Conservation (phyloP, 257 asterid genomes). For the Linderniella brevidens region DNA sequence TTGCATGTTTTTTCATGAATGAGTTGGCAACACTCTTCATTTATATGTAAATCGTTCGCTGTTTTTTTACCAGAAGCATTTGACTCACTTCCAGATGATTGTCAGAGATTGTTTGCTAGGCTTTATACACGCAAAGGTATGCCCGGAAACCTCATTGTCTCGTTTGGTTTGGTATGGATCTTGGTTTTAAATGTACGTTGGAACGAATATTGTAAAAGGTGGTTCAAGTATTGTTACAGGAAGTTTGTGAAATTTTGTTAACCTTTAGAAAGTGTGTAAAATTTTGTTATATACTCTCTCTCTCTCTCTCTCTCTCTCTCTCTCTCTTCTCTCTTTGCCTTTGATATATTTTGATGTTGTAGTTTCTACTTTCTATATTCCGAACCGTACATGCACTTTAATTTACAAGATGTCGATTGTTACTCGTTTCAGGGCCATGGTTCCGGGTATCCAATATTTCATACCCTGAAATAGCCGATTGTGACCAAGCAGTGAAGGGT, state of each 20-base stretch:
- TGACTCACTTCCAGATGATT: constrained; percentile 58
- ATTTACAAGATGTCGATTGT: constrained; percentile 10
- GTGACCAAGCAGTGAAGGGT: constrained; percentile 40
- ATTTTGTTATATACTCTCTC: too few relatives aligned
- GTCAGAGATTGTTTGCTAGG: constrained; percentile 75
- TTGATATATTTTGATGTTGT: too few relatives aligned
- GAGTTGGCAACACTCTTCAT: constrained; percentile 7
- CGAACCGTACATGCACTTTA: not conserved
- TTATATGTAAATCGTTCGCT: constrained; percentile 9
- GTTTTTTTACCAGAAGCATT: constrained; percentile 41
- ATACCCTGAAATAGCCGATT: constrained; percentile 66
- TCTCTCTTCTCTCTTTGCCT: too few relatives aligned
- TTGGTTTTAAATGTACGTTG: not conserved
- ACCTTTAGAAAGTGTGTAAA: too few relatives aligned
- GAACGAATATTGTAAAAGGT: too few relatives aligned
- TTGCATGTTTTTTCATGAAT: constrained; percentile 1
- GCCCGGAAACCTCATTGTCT: constrained; percentile 10
- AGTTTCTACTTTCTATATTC: too few relatives aligned
- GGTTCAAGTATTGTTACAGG: too few relatives aligned
- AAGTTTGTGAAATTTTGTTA: too few relatives aligned
- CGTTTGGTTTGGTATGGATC: constrained; percentile 9
- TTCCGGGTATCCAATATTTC: constrained; percentile 64
- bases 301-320: too few relatives aligned
- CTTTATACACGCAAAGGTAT: constrained; percentile 83
- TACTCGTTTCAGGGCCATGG: constrained; percentile 70